Base-by-base conservation (phyloP, 1,284 basidiomycete genomes). In the Erythrobasidium hasegawianum region DNA sequence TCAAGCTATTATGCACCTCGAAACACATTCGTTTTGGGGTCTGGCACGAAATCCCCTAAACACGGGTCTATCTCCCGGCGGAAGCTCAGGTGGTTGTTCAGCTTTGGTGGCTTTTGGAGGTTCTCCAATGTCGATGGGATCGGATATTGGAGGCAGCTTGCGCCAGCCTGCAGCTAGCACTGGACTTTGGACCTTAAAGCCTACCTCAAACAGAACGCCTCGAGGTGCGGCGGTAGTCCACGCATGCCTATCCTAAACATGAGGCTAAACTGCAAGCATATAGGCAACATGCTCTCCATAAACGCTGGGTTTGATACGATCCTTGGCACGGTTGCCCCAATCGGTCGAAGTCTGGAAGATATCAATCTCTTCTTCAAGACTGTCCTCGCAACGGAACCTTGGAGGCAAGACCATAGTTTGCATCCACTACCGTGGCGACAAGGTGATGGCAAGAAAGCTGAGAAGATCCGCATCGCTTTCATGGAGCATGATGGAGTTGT, bases 401-500 rank as follows among this genome's bases (percentile, higher is more conserved):
- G 77, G 75, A 57, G 73, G n/a, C 50, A 60, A 24, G 78, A 79
- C 39, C 70, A 73, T 16, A 71, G 70, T 2, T 62, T 71, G 5
- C 70, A 75, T 4, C 59, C 69, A 24, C 72, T 73, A 47, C 70
- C 70, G 22, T 74, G 72, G 76, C 59, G 64, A 5, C 59, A 59
- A 39, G 43, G 56, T 40, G 58, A 70, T 67, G 40, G 43, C 24
- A 68, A 71, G 59, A 64, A 66, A 67, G 64, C 69, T 57, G 67
- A 68, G 9, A 74, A 72, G 56, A 72, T 75, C 0, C 67, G 73
- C 14, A 71, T 79, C 20, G 80, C 77, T 0, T 72, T 79, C 22
- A 75, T 80, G 72, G 72, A 75, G 67, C 72, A 78, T 47, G 79
- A 81, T 68, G 77, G 78, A 0, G 67, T 77, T 1, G 75, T 79